Evolutionary conservation across 2,329 filamentous ascomycete species (phyloP).

Genomic region (Cladosporium colombiae): DNA sequence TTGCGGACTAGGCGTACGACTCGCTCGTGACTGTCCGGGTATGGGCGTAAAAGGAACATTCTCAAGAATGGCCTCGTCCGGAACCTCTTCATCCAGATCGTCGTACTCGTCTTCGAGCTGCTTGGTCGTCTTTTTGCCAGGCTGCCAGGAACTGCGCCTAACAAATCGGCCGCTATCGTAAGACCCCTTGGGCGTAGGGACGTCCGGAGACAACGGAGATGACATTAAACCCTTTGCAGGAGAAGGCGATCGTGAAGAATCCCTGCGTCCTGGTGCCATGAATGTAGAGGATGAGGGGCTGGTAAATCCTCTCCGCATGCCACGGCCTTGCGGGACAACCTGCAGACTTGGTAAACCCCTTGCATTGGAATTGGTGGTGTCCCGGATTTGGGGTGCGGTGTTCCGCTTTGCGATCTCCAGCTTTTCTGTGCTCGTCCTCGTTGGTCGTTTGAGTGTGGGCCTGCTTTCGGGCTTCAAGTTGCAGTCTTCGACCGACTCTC

Average conservation of each 20-base stretch:
- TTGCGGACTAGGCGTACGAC: constrained; percentile 41
- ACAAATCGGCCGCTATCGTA: constrained; percentile 18
- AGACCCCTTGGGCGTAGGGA: constrained; percentile 29
- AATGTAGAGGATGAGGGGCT: constrained; percentile 36
- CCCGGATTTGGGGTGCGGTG: background rate
- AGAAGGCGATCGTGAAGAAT: constrained; percentile 37
- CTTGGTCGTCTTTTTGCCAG: constrained; percentile 65
- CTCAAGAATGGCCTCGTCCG: constrained; percentile 75
- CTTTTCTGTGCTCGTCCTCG: constrained; percentile 20
- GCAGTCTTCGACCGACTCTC: constrained; percentile 51
- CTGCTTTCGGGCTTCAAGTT: constrained; percentile 38
- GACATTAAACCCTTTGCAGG: constrained; percentile 31
- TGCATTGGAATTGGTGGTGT: constrained; percentile 16
- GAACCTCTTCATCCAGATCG: constrained; percentile 73
- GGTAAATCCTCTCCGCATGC: constrained; percentile 44
- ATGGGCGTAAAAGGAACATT: constrained; percentile 77
- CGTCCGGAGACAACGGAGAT: constrained; percentile 26
- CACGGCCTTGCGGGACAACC: constrained; percentile 40
- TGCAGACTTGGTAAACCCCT: constrained; percentile 34
- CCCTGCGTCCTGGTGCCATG: constrained; percentile 24
- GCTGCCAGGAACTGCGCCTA: constrained; percentile 62
- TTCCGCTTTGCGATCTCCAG: constrained; percentile 13
- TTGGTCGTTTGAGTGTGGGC: constrained; percentile 31
- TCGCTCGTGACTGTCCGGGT: constrained; percentile 37
- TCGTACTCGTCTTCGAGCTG: constrained; percentile 79